These are phyloP conservation scores for Saururus chinensis DNA, from an alignment of 164 flowering plant species.

Conservation along the genomic window DNA sequence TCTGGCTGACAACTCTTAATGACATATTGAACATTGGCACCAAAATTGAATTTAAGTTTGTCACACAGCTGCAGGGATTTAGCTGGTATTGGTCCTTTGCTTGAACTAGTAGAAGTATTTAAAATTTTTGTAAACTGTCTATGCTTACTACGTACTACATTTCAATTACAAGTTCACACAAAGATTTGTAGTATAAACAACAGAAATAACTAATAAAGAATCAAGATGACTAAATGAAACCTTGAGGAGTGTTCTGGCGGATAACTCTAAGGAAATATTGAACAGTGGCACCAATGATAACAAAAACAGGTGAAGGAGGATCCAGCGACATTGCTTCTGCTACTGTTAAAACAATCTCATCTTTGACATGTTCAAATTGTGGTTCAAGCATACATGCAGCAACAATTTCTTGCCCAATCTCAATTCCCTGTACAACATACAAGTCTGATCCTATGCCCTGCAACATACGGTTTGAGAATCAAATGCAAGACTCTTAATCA, in stretches of 20 bases:
- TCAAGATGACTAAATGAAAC: constrained; percentile 15
- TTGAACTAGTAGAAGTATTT: too few relatives aligned
- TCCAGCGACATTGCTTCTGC: constrained; percentile 96
- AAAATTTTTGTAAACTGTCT: too few relatives aligned
- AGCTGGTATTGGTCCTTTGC: too few relatives aligned
- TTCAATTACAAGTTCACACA: too few relatives aligned
- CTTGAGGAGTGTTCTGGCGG: constrained; percentile 71
- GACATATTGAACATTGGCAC: constrained; percentile 53
- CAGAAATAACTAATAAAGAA: too few relatives aligned
- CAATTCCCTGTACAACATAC: constrained; percentile 69
- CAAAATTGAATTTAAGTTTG: constrained; percentile 14
- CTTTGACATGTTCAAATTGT: constrained; percentile 41
- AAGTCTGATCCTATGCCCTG: constrained; percentile 83
- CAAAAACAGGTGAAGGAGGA: constrained; percentile 87
- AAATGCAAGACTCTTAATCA: too few relatives aligned
- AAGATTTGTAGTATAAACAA: too few relatives aligned
- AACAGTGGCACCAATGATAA: constrained; percentile 63
- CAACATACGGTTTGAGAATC: constrained; percentile 11
- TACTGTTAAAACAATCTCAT: constrained; percentile 70
- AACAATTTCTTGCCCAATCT: constrained; percentile 78
- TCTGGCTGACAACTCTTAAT: constrained; percentile 70
- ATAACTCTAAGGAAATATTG: constrained; percentile 62
- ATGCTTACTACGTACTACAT: too few relatives aligned
- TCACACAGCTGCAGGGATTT: too few relatives aligned
- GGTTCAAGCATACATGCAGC: constrained; percentile 74